phyloP scores from a whole-genome alignment of 1,139 yeast genomes.

The Saccharomyces pastorianus region DNA sequence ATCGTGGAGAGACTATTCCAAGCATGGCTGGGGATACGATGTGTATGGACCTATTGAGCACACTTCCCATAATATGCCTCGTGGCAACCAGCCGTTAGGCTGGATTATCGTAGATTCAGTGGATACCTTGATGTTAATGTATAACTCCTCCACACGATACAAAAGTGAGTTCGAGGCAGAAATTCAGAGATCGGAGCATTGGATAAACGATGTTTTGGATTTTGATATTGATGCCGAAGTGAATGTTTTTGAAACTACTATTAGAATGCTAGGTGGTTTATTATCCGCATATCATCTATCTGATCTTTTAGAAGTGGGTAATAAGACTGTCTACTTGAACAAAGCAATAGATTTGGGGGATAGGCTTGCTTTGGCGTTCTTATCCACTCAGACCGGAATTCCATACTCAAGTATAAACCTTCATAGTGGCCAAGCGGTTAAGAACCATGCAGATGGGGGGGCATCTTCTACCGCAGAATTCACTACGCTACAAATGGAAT shows the following conservation, averaged over 20 bases:
- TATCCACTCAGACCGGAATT: slow-evolving; percentile 49
- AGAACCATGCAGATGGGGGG: slow-evolving; percentile 60
- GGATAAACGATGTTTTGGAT: slow-evolving; percentile 58
- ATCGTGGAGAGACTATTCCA: slow-evolving; percentile 72
- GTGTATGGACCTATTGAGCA: slow-evolving; percentile 55
- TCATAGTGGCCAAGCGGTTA: slow-evolving; percentile 50
- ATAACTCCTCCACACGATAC: slow-evolving; percentile 55
- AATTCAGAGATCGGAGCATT: slow-evolving; percentile 44
- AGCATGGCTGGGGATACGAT: slow-evolving; percentile 79
- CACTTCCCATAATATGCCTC: slow-evolving; percentile 57
- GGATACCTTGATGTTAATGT: slow-evolving; percentile 82
- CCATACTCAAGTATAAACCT: slow-evolving; percentile 79
- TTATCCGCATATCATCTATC: slow-evolving; percentile 73
- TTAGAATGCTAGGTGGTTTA: slow-evolving; percentile 71
- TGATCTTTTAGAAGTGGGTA: slow-evolving; percentile 37
- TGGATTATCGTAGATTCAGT: slow-evolving; percentile 91
- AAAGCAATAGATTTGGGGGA: slow-evolving; percentile 71
- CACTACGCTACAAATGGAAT: slow-evolving; percentile 79
- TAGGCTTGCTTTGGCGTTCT: slow-evolving; percentile 56
- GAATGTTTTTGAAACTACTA: slow-evolving; percentile 79
- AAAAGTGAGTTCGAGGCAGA: slow-evolving; percentile 21
- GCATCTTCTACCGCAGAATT: slow-evolving; percentile 86
- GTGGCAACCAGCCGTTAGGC: slow-evolving; percentile 69
- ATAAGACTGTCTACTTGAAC: slow-evolving; percentile 53
- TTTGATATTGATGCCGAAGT: slow-evolving; percentile 62